phyloP scores from a whole-genome alignment of 768 basidiomycete genomes.

The Serendipita indica region DNA sequence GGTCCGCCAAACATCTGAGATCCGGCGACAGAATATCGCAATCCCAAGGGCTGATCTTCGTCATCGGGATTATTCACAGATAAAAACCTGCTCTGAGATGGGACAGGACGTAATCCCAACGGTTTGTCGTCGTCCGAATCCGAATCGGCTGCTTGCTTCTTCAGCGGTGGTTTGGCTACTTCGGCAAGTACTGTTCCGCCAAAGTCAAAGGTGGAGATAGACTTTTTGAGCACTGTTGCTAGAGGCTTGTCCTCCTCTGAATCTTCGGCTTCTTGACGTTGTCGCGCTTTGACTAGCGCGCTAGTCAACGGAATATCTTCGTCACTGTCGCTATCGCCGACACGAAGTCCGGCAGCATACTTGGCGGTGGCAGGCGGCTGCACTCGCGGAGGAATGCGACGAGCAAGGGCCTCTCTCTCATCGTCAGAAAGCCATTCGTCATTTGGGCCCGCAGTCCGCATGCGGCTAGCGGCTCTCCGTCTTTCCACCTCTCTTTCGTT shows the following conservation, averaged over 20 bases:
- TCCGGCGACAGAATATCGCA: conserved; percentile 18
- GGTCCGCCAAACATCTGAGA: conserved; percentile 30
- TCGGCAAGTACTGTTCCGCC: conserved; percentile 29
- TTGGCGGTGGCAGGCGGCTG: neutral
- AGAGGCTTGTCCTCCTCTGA: conserved; percentile 66
- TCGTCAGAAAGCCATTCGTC: neutral
- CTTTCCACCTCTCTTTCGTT: neutral
- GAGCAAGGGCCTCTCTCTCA: neutral
- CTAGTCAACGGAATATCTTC: conserved; percentile 67
- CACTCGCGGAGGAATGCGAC: conserved; percentile 2
- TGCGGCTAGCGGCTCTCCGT: neutral
- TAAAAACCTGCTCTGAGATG: neutral
- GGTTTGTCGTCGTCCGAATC: conserved; percentile 60
- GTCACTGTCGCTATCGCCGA: conserved; percentile 34
- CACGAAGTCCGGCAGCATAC: conserved; percentile 1
- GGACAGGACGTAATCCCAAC: conserved; percentile 50
- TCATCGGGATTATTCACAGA: neutral
- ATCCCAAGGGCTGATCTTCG: conserved; percentile 37
- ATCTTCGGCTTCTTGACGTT: conserved; percentile 31
- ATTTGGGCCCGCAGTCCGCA: neutral
- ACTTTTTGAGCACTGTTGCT: conserved; percentile 38
- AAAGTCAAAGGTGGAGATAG: conserved; percentile 26
- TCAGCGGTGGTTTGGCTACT: conserved; percentile 17
- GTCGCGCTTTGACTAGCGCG: conserved; percentile 40
- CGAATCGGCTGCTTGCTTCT: conserved; percentile 30